phyloP scores from a whole-genome alignment of 257 asterid genomes.

The Penstemon barbatus region DNA sequence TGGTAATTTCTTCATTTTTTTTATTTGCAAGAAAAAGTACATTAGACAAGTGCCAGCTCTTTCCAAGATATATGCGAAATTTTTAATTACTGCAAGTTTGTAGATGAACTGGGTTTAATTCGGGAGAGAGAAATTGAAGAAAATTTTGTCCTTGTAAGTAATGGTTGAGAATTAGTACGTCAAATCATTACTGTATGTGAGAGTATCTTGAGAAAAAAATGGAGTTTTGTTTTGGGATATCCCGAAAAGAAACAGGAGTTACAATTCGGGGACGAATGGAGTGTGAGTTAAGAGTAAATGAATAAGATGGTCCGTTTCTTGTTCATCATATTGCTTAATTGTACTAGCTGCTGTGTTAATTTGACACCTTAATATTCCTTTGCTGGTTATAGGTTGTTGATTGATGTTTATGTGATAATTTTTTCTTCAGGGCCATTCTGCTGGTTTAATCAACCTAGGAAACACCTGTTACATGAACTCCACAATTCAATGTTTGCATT shows the following conservation, averaged over 20 bases:
- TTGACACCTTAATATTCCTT: constrained; percentile 9
- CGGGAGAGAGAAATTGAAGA: background rate
- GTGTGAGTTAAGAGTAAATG: too few relatives aligned
- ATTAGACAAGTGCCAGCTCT: constrained; percentile 7
- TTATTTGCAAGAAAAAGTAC: constrained; percentile 17
- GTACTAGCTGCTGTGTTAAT: constrained; percentile 13
- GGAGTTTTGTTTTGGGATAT: too few relatives aligned
- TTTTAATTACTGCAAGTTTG: background rate
- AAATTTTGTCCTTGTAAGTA: background rate
- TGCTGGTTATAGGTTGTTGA: constrained; percentile 18
- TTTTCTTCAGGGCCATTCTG: constrained; percentile 84
- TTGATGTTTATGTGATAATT: constrained; percentile 20
- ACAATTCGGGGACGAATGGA: too few relatives aligned
- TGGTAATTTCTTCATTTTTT: constrained; percentile 48
- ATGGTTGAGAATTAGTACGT: background rate
- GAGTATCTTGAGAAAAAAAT: too few relatives aligned
- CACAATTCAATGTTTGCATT: constrained; percentile 92
- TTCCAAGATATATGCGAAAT: background rate
- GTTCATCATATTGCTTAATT: background rate
- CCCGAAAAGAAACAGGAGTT: too few relatives aligned
- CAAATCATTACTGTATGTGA: too few relatives aligned
- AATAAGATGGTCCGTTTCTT: too few relatives aligned
- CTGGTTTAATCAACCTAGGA: constrained; percentile 90
- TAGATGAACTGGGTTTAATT: constrained; percentile 7
- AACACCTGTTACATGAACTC: constrained; percentile 99